These are phyloP conservation scores for Arthrinium puccinioides DNA, from an alignment of 2,329 filamentous ascomycete genomes.

Conservation along the genomic window DNA sequence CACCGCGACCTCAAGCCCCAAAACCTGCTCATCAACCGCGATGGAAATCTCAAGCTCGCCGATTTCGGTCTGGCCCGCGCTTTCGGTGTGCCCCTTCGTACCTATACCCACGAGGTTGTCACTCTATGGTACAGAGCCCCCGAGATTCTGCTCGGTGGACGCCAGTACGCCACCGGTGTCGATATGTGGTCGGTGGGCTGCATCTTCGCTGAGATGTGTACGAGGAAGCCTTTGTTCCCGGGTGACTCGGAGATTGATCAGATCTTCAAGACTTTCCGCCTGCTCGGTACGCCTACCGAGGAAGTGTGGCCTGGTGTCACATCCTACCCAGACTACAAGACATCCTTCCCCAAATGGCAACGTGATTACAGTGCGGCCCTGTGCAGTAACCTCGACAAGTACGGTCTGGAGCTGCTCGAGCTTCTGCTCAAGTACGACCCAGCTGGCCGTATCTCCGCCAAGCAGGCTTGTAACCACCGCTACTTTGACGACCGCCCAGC, in stretches of 20 bases:
- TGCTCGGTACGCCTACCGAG: conserved; percentile 79
- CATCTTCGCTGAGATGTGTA: conserved; percentile 97
- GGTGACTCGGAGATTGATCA: conserved; percentile 91
- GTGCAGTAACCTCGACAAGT: conserved; percentile 66
- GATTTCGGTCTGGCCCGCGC: conserved; percentile 87
- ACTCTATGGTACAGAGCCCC: conserved; percentile 90
- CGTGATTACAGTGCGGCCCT: conserved; percentile 60
- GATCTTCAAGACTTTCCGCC: conserved; percentile 88
- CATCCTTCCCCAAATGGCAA: conserved; percentile 86
- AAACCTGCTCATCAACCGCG: conserved; percentile 78
- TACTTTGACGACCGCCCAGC: conserved; percentile 54
- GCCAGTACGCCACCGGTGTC: conserved; percentile 88
- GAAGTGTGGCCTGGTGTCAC: conserved; percentile 83
- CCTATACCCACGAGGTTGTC: conserved; percentile 92
- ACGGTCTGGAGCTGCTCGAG: conserved; percentile 61
- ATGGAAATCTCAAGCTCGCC: conserved; percentile 83
- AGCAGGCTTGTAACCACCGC: conserved; percentile 75
- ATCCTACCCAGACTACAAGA: conserved; percentile 91
- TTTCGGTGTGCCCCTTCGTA: conserved; percentile 84
- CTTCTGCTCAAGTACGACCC: conserved; percentile 81
- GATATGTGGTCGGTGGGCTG: conserved; percentile 96
- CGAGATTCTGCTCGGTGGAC: conserved; percentile 82
- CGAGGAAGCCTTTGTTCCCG: conserved; percentile 83
- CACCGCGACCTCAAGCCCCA: conserved; percentile 88
- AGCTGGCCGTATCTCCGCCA: conserved; percentile 78